Conservation (phyloP, 2,329 filamentous ascomycete species). For the Fusarium pseudonygamai region DNA sequence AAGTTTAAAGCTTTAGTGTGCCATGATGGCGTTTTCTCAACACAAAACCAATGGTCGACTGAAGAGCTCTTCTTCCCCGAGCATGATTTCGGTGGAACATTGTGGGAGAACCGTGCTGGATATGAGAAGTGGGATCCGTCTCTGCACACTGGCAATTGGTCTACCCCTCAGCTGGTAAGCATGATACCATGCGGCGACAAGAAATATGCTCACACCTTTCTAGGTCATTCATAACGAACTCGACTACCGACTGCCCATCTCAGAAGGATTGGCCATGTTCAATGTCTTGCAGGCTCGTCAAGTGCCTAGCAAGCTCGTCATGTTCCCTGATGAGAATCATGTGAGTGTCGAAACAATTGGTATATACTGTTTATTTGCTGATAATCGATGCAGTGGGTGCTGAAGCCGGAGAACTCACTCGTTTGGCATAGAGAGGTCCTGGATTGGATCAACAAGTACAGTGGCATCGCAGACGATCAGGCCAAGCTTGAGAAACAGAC, state of each 20-base stretch:
- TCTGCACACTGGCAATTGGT: conserved; percentile 73
- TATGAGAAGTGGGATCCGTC: conserved; percentile 79
- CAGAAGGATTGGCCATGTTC: conserved; percentile 85
- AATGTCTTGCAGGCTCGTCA: conserved; percentile 82
- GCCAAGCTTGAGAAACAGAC: conserved; percentile 31
- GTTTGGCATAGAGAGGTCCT: conserved; percentile 91
- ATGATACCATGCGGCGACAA: neutral
- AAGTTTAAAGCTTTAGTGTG: conserved; percentile 89
- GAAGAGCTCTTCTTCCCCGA: conserved; percentile 78
- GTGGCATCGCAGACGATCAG: conserved; percentile 52
- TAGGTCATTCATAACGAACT: conserved; percentile 83
- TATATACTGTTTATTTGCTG: neutral
- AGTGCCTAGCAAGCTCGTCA: conserved; percentile 80
- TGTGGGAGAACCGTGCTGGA: conserved; percentile 68
- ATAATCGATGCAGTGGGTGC: conserved; percentile 69
- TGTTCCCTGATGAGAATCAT: conserved; percentile 80
- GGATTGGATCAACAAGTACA: conserved; percentile 76
- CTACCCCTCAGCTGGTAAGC: conserved; percentile 82
- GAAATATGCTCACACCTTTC: neutral
- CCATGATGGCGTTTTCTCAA: conserved; percentile 87
- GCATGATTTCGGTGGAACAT: conserved; percentile 71
- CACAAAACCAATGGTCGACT: conserved; percentile 69
- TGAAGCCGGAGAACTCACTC: conserved; percentile 90
- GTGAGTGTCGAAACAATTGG: conserved; percentile 41
- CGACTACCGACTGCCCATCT: conserved; percentile 87